phyloP scores from a whole-genome alignment of 495 filamentous ascomycete species.

The Daldinia bambusicola region DNA sequence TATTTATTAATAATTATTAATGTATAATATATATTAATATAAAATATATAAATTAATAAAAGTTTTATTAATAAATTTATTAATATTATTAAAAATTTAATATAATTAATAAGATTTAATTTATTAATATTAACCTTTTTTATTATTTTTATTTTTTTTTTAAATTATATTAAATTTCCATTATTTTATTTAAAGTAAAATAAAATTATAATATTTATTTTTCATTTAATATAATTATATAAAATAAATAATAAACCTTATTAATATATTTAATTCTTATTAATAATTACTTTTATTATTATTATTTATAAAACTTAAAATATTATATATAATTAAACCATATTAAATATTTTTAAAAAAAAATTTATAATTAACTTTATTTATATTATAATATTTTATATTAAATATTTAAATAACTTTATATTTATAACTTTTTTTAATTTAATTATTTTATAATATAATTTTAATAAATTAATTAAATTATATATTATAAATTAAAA shows the following conservation, averaged over 20 bases:
- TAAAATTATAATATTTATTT: neutral
- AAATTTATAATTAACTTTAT: too few species aligned
- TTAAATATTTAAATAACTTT: too few species aligned
- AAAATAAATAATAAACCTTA: neutral
- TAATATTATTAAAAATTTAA: too few species aligned
- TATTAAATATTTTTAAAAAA: neutral
- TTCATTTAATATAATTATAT: neutral
- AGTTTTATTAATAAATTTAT: too few species aligned
- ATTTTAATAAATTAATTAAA: too few species aligned
- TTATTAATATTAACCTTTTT: too few species aligned
- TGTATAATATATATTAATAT: neutral
- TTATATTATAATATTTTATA: too few species aligned
- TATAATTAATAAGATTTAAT: too few species aligned
- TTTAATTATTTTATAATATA: too few species aligned
- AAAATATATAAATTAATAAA: neutral
- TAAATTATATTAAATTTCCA: neutral
- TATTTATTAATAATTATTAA: neutral
- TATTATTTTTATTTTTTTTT: too few species aligned
- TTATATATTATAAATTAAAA: too few species aligned
- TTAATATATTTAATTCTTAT: neutral
- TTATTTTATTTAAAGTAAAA: neutral
- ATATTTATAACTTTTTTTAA: too few species aligned
- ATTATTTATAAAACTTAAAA: neutral
- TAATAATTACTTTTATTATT: neutral
- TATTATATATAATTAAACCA: neutral